phyloP scores from a whole-genome alignment of 1,139 yeast genomes.

The Geotrichum candidum region DNA sequence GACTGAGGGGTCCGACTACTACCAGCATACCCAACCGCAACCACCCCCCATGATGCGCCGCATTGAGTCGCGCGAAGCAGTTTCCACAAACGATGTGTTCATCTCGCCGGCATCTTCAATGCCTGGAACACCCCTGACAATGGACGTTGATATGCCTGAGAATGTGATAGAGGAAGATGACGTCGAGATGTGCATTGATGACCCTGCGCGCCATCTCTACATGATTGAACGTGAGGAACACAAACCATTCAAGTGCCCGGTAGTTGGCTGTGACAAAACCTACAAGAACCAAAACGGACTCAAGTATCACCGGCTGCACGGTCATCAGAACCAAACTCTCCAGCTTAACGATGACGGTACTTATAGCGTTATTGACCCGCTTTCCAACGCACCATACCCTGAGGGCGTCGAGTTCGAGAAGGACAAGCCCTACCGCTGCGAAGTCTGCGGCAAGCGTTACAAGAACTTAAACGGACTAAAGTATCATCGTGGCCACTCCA shows the following conservation, averaged over 20 bases:
- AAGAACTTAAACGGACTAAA: conserved; percentile 93
- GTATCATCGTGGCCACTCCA: conserved; percentile 95
- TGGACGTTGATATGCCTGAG: conserved; percentile 5
- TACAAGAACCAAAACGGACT: conserved; percentile 96
- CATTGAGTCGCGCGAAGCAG: conserved; percentile 50
- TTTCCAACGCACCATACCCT: conserved; percentile 81
- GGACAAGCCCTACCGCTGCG: conserved; percentile 97
- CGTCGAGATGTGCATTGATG: conserved; percentile 40
- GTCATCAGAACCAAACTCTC: conserved; percentile 91
- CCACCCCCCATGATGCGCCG: conserved; percentile 43
- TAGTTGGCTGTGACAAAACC: conserved; percentile 94
- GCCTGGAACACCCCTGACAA: conserved; percentile 26
- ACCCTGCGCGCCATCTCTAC: conserved; percentile 90
- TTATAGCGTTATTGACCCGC: conserved; percentile 86
- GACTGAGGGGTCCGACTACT: neutral
- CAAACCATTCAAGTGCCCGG: conserved; percentile 96
- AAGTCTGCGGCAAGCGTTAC: conserved; percentile 95
- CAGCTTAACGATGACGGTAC: conserved; percentile 92
- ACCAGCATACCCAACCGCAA: conserved; percentile 39
- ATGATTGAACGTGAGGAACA: conserved; percentile 89
- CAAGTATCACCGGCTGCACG: conserved; percentile 92
- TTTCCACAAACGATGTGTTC: conserved; percentile 85
- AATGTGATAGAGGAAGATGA: conserved; percentile 3
- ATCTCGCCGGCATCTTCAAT: conserved; percentile 38
- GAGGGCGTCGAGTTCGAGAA: conserved; percentile 89